phyloP scores from a whole-genome alignment of 257 asterid species.

The Solanum peruvianum region DNA sequence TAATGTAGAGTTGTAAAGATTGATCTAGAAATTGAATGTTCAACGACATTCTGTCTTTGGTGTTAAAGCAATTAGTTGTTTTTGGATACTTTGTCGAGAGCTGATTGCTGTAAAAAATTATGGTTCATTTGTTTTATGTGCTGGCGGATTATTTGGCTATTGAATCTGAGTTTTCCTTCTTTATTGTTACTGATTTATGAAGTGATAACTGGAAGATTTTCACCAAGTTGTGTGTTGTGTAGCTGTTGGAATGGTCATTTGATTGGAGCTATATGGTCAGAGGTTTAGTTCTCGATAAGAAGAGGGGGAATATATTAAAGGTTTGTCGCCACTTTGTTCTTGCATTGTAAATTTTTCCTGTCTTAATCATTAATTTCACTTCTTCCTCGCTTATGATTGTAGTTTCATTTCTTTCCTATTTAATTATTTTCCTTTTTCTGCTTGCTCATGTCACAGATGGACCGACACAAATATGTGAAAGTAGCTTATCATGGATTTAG shows the following conservation, averaged over 20 bases:
- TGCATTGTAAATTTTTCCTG: background rate
- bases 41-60: background rate
- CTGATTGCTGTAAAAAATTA: background rate
- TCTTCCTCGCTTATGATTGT: background rate
- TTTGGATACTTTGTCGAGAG: background rate
- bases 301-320: conserved; percentile 91
- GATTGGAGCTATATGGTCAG: conserved; percentile 98
- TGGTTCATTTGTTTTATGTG: background rate
- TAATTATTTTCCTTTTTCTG: background rate
- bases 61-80: background rate
- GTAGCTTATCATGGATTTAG: conserved; percentile 94
- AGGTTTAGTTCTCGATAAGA: conserved; percentile 93
- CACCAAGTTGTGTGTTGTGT: conserved; percentile 16
- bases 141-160: background rate
- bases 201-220: conserved; percentile 3
- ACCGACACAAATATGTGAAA: conserved; percentile 91
- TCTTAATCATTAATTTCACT: background rate
- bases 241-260: conserved; percentile 81
- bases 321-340: conserved; percentile 26
- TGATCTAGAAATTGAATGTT: background rate
- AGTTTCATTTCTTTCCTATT: background rate
- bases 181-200: background rate
- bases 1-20: background rate
- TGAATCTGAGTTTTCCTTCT: background rate
- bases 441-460: conserved; percentile 53